Conservation (phyloP, 2,329 filamentous ascomycete genomes). For the Canariomyces notabilis region DNA sequence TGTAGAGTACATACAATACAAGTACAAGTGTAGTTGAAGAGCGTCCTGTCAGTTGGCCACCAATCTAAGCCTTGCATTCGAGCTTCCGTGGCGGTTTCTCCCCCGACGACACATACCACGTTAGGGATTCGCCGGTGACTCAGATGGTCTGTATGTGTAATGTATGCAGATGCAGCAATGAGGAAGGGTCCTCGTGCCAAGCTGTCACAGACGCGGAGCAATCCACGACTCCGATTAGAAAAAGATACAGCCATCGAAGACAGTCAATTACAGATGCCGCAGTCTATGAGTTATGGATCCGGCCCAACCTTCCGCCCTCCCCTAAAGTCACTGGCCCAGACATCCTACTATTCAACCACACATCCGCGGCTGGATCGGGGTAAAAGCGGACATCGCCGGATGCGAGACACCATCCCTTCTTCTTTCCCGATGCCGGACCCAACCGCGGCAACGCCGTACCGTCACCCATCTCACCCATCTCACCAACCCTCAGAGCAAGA, state of each 20-base stretch:
- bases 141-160: no score
- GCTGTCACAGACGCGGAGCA: not conserved
- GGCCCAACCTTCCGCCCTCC: not conserved
- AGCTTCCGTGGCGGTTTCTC: no score
- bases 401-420: not conserved
- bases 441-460: slow-evolving; percentile 11
- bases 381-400: not conserved
- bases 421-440: not conserved
- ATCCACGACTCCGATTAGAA: not conserved
- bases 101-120: no score
- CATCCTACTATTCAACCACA: not conserved
- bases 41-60: no score
- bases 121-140: no score
- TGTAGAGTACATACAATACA: no score
- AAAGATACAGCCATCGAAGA: slow-evolving; percentile 1
- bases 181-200: no score
- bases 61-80: no score
- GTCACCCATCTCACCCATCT: slow-evolving; percentile 5
- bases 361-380: not conserved
- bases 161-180: no score
- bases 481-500: slow-evolving; percentile 4
- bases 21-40: no score
- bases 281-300: slow-evolving; percentile 10
- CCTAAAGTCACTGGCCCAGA: not conserved
- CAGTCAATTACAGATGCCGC: slow-evolving; percentile 8